phyloP scores from a whole-genome alignment of 805 yeast genomes.

The Lachancea sp. region DNA sequence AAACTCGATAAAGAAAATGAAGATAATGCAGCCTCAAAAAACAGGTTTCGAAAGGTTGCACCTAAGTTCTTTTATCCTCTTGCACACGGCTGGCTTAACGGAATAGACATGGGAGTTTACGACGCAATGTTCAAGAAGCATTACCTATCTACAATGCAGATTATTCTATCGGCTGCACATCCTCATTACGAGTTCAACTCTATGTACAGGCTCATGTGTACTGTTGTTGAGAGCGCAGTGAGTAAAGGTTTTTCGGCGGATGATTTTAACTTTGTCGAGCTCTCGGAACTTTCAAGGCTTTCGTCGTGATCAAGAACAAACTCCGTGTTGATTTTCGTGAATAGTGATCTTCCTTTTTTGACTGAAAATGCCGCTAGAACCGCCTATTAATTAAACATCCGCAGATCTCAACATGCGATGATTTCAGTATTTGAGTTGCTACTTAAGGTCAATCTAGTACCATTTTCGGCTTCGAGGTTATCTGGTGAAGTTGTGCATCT shows the following conservation, averaged over 20 bases:
- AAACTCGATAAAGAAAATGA: constrained; percentile 19
- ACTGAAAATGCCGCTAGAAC: not conserved
- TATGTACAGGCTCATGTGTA: constrained; percentile 30
- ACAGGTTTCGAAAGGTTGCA: constrained; percentile 36
- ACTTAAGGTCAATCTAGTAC: too few species aligned
- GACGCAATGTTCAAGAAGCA: constrained; percentile 47
- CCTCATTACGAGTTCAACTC: constrained; percentile 38
- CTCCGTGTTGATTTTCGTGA: not conserved
- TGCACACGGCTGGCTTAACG: constrained; percentile 47
- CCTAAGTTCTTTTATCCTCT: constrained; percentile 46
- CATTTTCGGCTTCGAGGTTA: too few species aligned
- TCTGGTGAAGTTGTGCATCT: not conserved
- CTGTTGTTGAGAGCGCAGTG: constrained; percentile 23
- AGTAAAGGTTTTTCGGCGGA: constrained; percentile 16
- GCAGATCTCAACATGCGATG: not conserved
- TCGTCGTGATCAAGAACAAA: not conserved
- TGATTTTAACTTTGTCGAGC: not conserved
- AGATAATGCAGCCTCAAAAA: constrained; percentile 7
- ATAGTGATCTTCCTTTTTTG: not conserved
- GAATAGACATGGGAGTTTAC: constrained; percentile 49
- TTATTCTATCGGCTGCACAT: constrained; percentile 43
- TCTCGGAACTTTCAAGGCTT: not conserved
- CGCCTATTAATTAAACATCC: not conserved
- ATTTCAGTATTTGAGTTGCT: not conserved
- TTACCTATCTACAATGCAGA: constrained; percentile 41